Evolutionary conservation across 2,329 filamentous ascomycete species (phyloP).

Genomic region (Phoma sp.): DNA sequence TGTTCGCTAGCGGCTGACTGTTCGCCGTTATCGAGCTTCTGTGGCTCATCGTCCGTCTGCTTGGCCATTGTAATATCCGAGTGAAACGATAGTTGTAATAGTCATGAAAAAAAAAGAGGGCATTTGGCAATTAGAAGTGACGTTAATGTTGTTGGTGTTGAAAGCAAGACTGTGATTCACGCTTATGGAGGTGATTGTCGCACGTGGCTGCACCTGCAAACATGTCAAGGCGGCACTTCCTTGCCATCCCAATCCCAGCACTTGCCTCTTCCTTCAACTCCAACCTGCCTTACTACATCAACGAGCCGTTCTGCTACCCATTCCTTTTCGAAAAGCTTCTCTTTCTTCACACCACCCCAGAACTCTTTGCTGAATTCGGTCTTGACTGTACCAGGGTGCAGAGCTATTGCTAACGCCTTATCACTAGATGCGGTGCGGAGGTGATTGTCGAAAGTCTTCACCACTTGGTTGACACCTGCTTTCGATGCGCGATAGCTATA

Average conservation of each 20-base stretch:
- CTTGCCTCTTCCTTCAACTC: slow-evolving; percentile 53
- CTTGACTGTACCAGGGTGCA: slow-evolving; percentile 83
- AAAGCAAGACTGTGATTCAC: not conserved
- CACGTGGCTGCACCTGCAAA: not conserved
- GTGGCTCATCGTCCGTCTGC: not conserved
- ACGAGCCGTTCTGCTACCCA: slow-evolving; percentile 71
- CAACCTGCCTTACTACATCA: slow-evolving; percentile 71
- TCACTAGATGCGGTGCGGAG: slow-evolving; percentile 64
- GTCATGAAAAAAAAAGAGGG: not conserved
- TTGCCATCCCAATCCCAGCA: slow-evolving; percentile 52
- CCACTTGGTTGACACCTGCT: slow-evolving; percentile 74
- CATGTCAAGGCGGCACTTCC: slow-evolving; percentile 46
- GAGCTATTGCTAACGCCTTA: slow-evolving; percentile 70
- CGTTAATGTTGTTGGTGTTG: too few species aligned
- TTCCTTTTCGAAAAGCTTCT: slow-evolving; percentile 71
- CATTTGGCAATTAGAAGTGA: not conserved
- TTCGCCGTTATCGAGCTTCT: not conserved
- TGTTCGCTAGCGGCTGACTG: not conserved
- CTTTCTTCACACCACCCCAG: slow-evolving; percentile 68
- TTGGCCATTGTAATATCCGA: not conserved
- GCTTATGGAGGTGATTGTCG: not conserved
- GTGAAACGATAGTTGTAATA: not conserved
- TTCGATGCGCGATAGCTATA: slow-evolving; percentile 82
- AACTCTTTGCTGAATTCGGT: slow-evolving; percentile 77
- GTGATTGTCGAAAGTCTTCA: slow-evolving; percentile 75